phyloP scores from a whole-genome alignment of 2,329 filamentous ascomycete genomes.

The Cytospora piceae region DNA sequence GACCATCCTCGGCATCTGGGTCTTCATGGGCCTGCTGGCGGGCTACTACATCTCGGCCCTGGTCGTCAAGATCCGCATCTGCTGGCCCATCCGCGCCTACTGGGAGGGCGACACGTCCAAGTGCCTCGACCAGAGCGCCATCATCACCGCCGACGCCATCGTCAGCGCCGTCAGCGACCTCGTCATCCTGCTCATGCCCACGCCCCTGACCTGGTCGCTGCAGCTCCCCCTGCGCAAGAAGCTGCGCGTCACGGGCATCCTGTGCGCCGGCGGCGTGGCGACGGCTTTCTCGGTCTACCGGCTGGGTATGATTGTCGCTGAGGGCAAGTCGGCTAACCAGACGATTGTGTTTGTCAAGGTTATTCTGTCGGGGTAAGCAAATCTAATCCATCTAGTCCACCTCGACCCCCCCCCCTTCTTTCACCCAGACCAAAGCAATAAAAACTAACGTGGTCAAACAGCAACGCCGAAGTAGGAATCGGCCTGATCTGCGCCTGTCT shows the following conservation, averaged over 20 bases:
- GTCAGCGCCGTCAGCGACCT: constrained; percentile 23
- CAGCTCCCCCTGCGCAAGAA: constrained; percentile 38
- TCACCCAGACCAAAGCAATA: background rate
- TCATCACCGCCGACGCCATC: constrained; percentile 39
- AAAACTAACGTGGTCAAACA: constrained; percentile 2
- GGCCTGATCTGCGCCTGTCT: constrained; percentile 41
- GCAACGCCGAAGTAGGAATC: constrained; percentile 40
- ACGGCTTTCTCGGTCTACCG: constrained; percentile 40
- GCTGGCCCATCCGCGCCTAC: constrained; percentile 46
- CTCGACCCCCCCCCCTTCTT: background rate
- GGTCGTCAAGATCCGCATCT: constrained; percentile 48
- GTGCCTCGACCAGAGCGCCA: constrained; percentile 43
- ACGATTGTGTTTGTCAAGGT: constrained; percentile 38
- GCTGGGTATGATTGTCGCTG: constrained; percentile 34
- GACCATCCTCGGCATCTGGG: constrained; percentile 43
- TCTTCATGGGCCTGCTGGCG: constrained; percentile 43
- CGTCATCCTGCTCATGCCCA: constrained; percentile 21
- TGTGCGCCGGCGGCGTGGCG: constrained; percentile 40
- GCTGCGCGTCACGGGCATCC: constrained; percentile 37
- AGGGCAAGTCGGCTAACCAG: constrained; percentile 35
- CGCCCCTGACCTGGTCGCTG: constrained; percentile 38
- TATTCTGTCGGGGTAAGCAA: constrained; percentile 34
- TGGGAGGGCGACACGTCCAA: constrained; percentile 41
- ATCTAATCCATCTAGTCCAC: background rate
- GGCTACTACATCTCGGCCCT: constrained; percentile 46